Base-by-base conservation (phyloP, 2,329 filamentous ascomycete genomes). In the Paramyrothecium sp. region DNA sequence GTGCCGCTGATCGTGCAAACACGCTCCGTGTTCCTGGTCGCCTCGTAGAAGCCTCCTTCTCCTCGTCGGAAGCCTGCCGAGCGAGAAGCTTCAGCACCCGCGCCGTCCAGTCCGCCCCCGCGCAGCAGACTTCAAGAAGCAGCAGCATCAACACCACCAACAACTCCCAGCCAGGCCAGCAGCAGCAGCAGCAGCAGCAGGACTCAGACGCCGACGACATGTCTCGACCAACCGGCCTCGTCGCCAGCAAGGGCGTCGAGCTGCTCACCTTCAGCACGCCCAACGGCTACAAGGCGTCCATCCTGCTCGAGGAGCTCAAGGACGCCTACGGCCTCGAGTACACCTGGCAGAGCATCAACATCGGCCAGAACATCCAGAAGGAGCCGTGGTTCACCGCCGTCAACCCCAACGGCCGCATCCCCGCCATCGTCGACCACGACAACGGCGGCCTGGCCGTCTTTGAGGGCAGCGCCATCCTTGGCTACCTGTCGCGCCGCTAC, bases 401-500 rank as follows among this genome's bases (percentile, higher is more conserved):
- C 30, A 81, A 81, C 58, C 86, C 86, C 41, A 90, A 89, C 69
- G 87, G 86, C 3, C 80, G 85, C 17, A 88, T 89, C 63, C 85
- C 86, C 2, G 85, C 82, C 51, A 81, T 89, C 51, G 80, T 89
- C 30, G 86, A 89, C 72, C 86, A 89, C 62, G 84, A 89, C 70
- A 80, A 84, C 60, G 75, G 75, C 56, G 80, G 73, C 51, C 83
- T 89, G 54, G 72, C 81, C 48, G 85, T 94, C 26, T 94, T 93
- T 65, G 91, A 95, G 72, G 88, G 87, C 49, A 83, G 87, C 51
- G 84, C 88, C 59, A 93, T 93, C 65, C 80, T 93, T 66, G 79
- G 84, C 58, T 94, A 94, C 71, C 80, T 94, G 20, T 83, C 86
- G 11, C 83, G 87, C n/a, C 83, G 83, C 61, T 92, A 92, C 67